Base-by-base conservation (phyloP, 1,284 basidiomycete species). In the Cryptococcus sp. region DNA sequence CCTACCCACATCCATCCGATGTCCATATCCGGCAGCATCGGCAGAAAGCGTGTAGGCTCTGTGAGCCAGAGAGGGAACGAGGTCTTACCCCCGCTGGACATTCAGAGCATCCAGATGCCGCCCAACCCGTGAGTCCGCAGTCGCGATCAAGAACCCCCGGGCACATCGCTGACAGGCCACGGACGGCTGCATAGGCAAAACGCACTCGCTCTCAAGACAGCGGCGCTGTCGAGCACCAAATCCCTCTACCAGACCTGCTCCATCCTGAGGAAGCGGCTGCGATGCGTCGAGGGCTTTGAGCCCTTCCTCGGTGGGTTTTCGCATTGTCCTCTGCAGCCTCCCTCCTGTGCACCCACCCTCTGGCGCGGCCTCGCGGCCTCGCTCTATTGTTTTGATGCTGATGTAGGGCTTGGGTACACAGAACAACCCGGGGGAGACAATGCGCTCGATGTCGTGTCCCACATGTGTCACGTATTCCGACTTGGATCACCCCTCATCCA, bases 401-500 rank as follows among this genome's bases (percentile, higher is more conserved):
- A 37, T 38, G 16, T 21, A 21, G 38, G 42, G 36, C 43, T 28
- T 9, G 28, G 13, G 21, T 37, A 33, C 28, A 11, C 61, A 78
- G 76, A 75, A 51, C 68, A 71, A 67, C 75, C 73, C 36, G 44
- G 60, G 8, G 49, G 52, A 33, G 72, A 70, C 15, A 66, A 72
- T 61, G 64, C 77, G 71, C 68, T 82, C 71, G 73, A 77, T 47
- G 71, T 77, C 36, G 95, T 98, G 67, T 87, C 89, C 43, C 91
- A 94, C 76, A 85, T 97, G 50, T 94, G 93, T 86, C 90, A 94
- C 72, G 86, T 89, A 72, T 89, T 98, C 78, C 87, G 91, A 38
- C 84, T 94, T 44, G 95, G 96, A 60, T 87, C 91, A 36, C 88
- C 94, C 38, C 87, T 98, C 61, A 95, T 92, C 80, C 93, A 88